Evolutionary conservation across 1,284 basidiomycete genomes (phyloP).

Genomic region (Rhodotorula glutinis): DNA sequence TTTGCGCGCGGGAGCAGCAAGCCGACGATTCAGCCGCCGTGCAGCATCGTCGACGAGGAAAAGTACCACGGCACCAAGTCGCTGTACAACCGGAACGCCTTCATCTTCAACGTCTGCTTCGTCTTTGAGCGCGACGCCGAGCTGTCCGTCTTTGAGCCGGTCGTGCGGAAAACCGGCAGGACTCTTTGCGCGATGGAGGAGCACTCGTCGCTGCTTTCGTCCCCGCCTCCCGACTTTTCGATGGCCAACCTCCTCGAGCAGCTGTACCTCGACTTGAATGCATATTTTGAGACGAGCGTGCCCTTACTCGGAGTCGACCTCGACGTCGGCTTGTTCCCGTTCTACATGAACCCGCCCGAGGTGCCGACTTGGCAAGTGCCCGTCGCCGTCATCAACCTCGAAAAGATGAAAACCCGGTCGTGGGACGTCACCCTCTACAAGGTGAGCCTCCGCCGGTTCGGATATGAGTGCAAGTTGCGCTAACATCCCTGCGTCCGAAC

Average conservation of each 20-base stretch:
- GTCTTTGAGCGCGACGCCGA: conserved; percentile 84
- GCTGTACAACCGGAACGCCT: conserved; percentile 77
- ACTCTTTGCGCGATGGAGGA: conserved; percentile 86
- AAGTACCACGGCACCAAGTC: conserved; percentile 67
- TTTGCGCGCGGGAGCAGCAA: no score
- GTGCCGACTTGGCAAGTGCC: conserved; percentile 96
- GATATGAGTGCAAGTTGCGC: no score
- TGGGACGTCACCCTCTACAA: conserved; percentile 96
- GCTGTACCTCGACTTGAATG: conserved; percentile 90
- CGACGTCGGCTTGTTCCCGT: conserved; percentile 89
- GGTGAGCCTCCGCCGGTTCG: conserved; percentile 50
- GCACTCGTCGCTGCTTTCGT: conserved; percentile 83
- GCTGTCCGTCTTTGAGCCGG: conserved; percentile 88
- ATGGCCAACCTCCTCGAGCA: conserved; percentile 90
- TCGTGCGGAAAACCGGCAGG: conserved; percentile 89
- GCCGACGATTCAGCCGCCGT: not conserved
- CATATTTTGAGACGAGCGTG: conserved; percentile 91
- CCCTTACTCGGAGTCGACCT: conserved; percentile 82
- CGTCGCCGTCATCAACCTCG: conserved; percentile 78
- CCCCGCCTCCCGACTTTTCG: conserved; percentile 63
- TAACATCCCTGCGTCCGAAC: not conserved
- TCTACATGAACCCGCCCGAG: conserved; percentile 86
- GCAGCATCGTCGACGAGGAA: conserved; percentile 55
- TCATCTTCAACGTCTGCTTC: conserved; percentile 84
- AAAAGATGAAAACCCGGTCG: conserved; percentile 75